Conservation (phyloP, 2,329 filamentous ascomycete genomes). For the Epicoccum sorghinum region DNA sequence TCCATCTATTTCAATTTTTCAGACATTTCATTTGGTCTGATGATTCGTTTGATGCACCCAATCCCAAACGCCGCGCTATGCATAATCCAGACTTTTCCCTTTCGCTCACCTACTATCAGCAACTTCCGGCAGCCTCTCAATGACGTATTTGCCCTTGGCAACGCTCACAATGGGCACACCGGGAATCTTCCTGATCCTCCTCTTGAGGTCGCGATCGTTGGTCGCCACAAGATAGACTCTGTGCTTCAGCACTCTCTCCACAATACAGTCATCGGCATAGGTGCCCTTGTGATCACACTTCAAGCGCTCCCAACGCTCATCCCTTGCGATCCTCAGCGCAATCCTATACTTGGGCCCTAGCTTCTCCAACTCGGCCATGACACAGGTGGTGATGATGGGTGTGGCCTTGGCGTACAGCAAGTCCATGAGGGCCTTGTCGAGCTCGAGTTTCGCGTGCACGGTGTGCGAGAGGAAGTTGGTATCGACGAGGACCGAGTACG, state of each 20-base stretch:
- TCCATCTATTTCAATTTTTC: not conserved
- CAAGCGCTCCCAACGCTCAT: slow-evolving; percentile 85
- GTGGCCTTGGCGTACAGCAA: slow-evolving; percentile 90
- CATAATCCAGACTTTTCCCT: slow-evolving; percentile 1
- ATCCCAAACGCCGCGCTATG: slow-evolving; percentile 20
- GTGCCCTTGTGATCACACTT: slow-evolving; percentile 90
- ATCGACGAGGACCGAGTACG: slow-evolving; percentile 71
- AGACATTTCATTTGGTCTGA: not conserved
- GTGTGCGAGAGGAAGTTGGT: slow-evolving; percentile 65
- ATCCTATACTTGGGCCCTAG: slow-evolving; percentile 85
- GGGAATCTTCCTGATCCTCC: slow-evolving; percentile 81
- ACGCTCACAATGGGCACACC: slow-evolving; percentile 81
- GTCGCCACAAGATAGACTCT: slow-evolving; percentile 54
- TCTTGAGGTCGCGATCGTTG: slow-evolving; percentile 68
- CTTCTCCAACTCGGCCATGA: slow-evolving; percentile 86
- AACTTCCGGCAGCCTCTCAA: slow-evolving; percentile 87
- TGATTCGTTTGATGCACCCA: not conserved
- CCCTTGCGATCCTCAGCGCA: slow-evolving; percentile 82
- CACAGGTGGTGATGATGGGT: slow-evolving; percentile 79
- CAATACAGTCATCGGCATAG: slow-evolving; percentile 75
- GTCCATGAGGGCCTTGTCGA: slow-evolving; percentile 91
- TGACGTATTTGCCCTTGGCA: slow-evolving; percentile 88
- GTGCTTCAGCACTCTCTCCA: slow-evolving; percentile 53
- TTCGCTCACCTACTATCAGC: slow-evolving; percentile 60
- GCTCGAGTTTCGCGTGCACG: slow-evolving; percentile 85